A percentile compares a stretch with the other conserved stretches of the same genome.
Evolutionary conservation across 2,329 filamentous ascomycete genomes (phyloP).

Genomic region (Botryosphaeria agaves): DNA sequence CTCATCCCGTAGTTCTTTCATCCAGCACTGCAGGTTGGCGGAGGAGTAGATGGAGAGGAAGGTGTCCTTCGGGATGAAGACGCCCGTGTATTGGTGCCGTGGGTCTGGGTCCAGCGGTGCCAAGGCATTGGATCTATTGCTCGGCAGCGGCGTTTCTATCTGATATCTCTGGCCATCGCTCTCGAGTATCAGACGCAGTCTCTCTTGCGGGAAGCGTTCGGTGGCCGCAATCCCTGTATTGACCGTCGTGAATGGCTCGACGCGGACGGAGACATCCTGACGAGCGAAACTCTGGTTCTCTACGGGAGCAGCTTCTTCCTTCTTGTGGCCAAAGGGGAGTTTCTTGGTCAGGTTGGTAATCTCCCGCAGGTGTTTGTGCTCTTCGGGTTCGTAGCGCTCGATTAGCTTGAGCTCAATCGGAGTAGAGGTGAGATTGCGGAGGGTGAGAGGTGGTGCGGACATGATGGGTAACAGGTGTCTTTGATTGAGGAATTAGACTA

Average conservation of each 20-base stretch:
- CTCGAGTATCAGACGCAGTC: conserved; percentile 59
- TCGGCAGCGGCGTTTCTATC: conserved; percentile 49
- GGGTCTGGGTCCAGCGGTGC: conserved; percentile 21
- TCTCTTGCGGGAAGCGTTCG: conserved; percentile 36
- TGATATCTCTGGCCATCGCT: conserved; percentile 48
- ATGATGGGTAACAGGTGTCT: no score
- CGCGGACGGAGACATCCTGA: conserved; percentile 42
- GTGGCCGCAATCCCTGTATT: conserved; percentile 44
- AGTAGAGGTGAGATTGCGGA: conserved; percentile 67
- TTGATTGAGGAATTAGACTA: no score
- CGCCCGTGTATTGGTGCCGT: conserved; percentile 20
- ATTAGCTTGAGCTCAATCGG: conserved; percentile 55
- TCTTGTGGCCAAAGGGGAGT: conserved; percentile 15
- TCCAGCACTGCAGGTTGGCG: conserved; percentile 57
- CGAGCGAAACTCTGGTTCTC: conserved; percentile 36
- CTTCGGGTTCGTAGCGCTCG: conserved; percentile 49
- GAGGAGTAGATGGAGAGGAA: conserved; percentile 51
- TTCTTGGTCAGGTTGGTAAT: conserved; percentile 26
- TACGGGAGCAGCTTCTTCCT: neutral
- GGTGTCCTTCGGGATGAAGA: conserved; percentile 20
- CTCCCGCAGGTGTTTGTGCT: conserved; percentile 15
- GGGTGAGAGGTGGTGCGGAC: conserved; percentile 34
- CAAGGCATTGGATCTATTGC: conserved; percentile 18
- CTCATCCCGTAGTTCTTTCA: conserved; percentile 54
- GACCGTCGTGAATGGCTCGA: conserved; percentile 52